These are phyloP conservation scores for Malassezia sp. DNA, from an alignment of 1,284 basidiomycete genomes.

Conservation along the genomic window DNA sequence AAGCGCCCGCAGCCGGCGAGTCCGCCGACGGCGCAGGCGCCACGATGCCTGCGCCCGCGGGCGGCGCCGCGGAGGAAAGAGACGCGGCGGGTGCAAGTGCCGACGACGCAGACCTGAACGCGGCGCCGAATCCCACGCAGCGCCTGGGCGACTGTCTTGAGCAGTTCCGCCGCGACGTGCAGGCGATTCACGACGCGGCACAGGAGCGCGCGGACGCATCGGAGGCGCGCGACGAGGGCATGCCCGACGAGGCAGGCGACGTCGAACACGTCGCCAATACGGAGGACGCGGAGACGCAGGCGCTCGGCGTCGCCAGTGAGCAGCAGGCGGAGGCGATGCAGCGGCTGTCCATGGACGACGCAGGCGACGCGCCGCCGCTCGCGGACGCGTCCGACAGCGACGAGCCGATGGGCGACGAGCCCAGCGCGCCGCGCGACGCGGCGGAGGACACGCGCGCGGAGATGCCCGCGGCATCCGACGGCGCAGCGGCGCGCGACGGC, in stretches of 20 bases:
- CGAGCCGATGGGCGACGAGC: not conserved
- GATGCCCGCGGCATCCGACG: too few relatives aligned
- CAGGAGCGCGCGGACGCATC: slow-evolving; percentile 35
- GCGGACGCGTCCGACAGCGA: slow-evolving; percentile 13
- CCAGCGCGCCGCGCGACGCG: slow-evolving; percentile 4
- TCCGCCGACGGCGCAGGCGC: slow-evolving; percentile 8
- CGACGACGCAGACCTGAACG: slow-evolving; percentile 6
- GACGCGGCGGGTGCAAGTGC: slow-evolving; percentile 21
- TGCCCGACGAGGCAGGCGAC: slow-evolving; percentile 44
- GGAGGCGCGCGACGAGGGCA: slow-evolving; percentile 49
- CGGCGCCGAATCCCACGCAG: slow-evolving; percentile 57
- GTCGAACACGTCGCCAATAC: slow-evolving; percentile 71
- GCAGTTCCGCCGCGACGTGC: slow-evolving; percentile 70
- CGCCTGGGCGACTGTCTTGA: slow-evolving; percentile 74
- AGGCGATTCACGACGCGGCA: slow-evolving; percentile 62
- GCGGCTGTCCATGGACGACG: slow-evolving; percentile 30
- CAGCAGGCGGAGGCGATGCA: slow-evolving; percentile 62
- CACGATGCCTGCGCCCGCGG: slow-evolving; percentile 16
- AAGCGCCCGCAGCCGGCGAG: slow-evolving; percentile 4
- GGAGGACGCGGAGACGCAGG: slow-evolving; percentile 67
- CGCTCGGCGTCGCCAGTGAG: slow-evolving; percentile 63
- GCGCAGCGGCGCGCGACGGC: slow-evolving; percentile 13
- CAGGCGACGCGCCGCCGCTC: slow-evolving; percentile 31
- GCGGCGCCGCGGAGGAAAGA: slow-evolving; percentile 34
- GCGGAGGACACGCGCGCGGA: too few relatives aligned